Conservation (phyloP, 176 grass and related monocot species). For the Lolium rigidum region DNA sequence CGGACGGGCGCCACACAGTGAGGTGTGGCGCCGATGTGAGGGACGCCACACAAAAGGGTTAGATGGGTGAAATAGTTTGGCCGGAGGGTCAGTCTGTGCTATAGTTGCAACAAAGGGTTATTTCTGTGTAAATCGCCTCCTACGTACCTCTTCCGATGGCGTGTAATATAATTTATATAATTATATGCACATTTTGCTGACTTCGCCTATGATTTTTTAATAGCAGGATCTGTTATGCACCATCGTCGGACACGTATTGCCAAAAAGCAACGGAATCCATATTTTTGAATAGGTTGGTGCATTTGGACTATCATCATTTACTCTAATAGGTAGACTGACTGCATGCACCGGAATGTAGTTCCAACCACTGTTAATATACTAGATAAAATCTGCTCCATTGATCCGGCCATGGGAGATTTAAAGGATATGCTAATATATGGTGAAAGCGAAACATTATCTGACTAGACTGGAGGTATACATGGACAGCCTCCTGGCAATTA, state of each 20-base stretch:
- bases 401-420: constrained; percentile 22
- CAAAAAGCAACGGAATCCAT: neutral
- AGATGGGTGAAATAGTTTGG: no score
- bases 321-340: neutral
- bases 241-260: neutral
- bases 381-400: constrained; percentile 21
- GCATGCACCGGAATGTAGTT: constrained; percentile 44
- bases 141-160: neutral
- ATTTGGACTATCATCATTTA: constrained; percentile 7
- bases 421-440: constrained; percentile 19
- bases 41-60: no score
- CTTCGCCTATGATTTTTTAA: neutral
- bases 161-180: neutral
- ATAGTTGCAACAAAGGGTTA: no score
- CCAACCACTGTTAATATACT: constrained; percentile 47
- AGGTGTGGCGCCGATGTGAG: no score
- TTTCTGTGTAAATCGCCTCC: neutral
- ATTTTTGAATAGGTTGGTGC: neutral
- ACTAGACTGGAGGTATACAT: constrained; percentile 15
- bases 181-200: neutral
- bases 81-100: no score
- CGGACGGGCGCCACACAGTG: no score
- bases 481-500: constrained; percentile 12
- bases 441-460: constrained; percentile 47
- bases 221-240: neutral